A percentile compares a stretch with the other conserved stretches of the same genome.
Conservation (phyloP, 2,329 filamentous ascomycete genomes). For the Niveomyces coronatus region DNA sequence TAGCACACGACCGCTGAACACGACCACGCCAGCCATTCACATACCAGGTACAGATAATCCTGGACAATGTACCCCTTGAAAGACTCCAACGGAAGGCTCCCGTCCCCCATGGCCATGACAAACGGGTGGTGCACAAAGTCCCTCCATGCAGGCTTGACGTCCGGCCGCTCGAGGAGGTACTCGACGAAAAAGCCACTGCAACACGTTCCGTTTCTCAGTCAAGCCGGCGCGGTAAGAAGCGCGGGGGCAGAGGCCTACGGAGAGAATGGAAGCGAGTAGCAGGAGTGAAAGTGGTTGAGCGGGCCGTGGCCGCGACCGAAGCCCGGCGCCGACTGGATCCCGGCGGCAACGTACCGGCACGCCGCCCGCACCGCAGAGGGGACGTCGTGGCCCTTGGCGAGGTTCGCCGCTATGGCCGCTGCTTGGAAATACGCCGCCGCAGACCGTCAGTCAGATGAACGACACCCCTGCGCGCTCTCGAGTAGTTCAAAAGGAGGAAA, state of each 20-base stretch:
- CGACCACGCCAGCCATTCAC: slow-evolving; percentile 13
- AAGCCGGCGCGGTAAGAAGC: neutral
- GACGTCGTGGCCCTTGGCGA: slow-evolving; percentile 49
- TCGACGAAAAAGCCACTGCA: slow-evolving; percentile 67
- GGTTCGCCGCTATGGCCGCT: slow-evolving; percentile 67
- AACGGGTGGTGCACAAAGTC: slow-evolving; percentile 74
- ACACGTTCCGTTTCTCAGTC: neutral
- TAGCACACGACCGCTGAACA: neutral
- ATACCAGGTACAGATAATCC: slow-evolving; percentile 80
- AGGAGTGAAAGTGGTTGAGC: slow-evolving; percentile 70
- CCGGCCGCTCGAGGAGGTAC: slow-evolving; percentile 65
- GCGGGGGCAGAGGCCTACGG: slow-evolving; percentile 33
- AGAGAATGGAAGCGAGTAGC: slow-evolving; percentile 55
- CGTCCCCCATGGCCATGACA: slow-evolving; percentile 64
- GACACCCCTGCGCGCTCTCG: neutral
- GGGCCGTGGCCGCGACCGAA: slow-evolving; percentile 61
- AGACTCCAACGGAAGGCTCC: slow-evolving; percentile 60
- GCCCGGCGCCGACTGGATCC: slow-evolving; percentile 53
- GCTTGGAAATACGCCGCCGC: neutral
- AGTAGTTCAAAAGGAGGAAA: too few relatives aligned
- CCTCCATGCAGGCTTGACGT: slow-evolving; percentile 66
- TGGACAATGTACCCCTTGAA: slow-evolving; percentile 89
- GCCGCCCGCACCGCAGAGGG: slow-evolving; percentile 54
- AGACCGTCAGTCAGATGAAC: neutral
- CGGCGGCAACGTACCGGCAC: slow-evolving; percentile 61